Conservation (phyloP, 176 grass and related monocot genomes). For the Puccinellia tenuiflora region DNA sequence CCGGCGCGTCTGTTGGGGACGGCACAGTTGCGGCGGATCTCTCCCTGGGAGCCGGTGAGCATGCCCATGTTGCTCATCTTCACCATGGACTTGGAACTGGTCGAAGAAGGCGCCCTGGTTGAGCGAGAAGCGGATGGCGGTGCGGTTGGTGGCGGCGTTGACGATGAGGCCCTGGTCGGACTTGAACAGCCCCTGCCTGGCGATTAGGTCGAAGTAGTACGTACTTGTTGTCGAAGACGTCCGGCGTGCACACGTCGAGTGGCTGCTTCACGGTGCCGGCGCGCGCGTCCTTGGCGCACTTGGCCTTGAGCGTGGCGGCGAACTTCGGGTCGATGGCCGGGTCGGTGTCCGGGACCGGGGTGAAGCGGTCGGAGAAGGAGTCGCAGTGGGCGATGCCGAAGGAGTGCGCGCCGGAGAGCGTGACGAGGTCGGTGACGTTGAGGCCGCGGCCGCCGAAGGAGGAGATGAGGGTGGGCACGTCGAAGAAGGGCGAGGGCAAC, state of each 20-base stretch:
- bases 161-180: slow-evolving; percentile 40
- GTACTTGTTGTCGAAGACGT: slow-evolving; percentile 58
- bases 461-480: neutral
- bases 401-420: slow-evolving; percentile 65
- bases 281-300: neutral
- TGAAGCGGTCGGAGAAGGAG: slow-evolving; percentile 26
- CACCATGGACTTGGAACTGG: slow-evolving; percentile 35
- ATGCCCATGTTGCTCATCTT: slow-evolving; percentile 46
- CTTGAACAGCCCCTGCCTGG: slow-evolving; percentile 26
- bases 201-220: slow-evolving; percentile 47
- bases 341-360: neutral
- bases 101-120: slow-evolving; percentile 43
- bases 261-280: neutral
- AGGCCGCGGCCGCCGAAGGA: slow-evolving; percentile 19
- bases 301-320: neutral
- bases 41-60: slow-evolving; percentile 31
- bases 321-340: slow-evolving; percentile 20
- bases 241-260: slow-evolving; percentile 29
- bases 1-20: neutral
- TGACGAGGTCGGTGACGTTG: slow-evolving; percentile 33
- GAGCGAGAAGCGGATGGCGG: slow-evolving; percentile 17
- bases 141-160: slow-evolving; percentile 12
- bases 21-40: slow-evolving; percentile 37
- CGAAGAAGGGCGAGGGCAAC: slow-evolving; percentile 15
- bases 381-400: slow-evolving; percentile 42